These are phyloP conservation scores for Batkoa obscura DNA, from an alignment of 371 early-diverging fungal species.

Conservation along the genomic window DNA sequence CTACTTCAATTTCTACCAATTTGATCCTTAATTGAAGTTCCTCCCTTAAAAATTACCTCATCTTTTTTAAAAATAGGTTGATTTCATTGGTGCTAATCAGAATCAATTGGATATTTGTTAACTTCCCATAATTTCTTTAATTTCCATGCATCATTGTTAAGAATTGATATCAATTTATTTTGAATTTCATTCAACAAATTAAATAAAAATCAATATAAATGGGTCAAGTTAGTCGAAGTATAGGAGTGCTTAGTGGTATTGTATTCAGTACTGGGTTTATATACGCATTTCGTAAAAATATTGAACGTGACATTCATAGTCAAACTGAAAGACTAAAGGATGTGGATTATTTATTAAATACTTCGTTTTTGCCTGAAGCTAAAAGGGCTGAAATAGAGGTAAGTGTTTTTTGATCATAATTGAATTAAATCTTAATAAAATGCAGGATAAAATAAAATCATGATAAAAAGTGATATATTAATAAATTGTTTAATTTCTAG, in stretches of 20 bases:
- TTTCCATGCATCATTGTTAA: too few relatives aligned
- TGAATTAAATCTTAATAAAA: too few relatives aligned
- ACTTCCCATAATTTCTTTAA: too few relatives aligned
- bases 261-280: constrained; percentile 5
- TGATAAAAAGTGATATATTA: too few relatives aligned
- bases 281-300: background rate
- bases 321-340: background rate
- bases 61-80: too few relatives aligned
- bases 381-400: constrained; percentile 3
- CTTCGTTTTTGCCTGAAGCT: background rate
- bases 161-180: too few relatives aligned
- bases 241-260: background rate
- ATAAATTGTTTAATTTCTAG: background rate
- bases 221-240: constrained; percentile 1
- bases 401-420: background rate
- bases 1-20: too few relatives aligned
- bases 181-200: too few relatives aligned
- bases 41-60: too few relatives aligned
- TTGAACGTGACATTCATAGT: background rate
- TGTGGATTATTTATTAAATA: background rate
- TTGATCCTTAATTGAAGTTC: too few relatives aligned
- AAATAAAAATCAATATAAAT: background rate
- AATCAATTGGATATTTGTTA: too few relatives aligned
- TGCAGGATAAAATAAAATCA: background rate
- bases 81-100: too few relatives aligned